phyloP scores from a whole-genome alignment of 2,329 filamentous ascomycete species.

The Pezicula neosporulosa region DNA sequence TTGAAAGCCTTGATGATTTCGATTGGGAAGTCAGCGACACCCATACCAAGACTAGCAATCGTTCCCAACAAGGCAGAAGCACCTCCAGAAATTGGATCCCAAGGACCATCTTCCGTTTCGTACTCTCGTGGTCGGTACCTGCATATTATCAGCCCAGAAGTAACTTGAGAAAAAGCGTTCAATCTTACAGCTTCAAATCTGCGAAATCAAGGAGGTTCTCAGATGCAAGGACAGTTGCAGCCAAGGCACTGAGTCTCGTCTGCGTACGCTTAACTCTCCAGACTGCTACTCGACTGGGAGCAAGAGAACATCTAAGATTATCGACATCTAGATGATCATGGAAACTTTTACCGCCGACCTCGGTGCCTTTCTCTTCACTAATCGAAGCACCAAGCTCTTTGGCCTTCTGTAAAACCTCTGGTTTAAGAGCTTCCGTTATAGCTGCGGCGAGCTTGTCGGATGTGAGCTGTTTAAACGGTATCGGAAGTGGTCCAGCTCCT shows the following conservation, averaged over 20 bases:
- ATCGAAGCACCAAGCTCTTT: constrained; percentile 54
- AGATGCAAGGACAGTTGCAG: constrained; percentile 65
- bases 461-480: constrained; percentile 66
- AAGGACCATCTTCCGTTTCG: constrained; percentile 73
- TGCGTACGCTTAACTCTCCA: constrained; percentile 72
- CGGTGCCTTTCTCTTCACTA: constrained; percentile 59
- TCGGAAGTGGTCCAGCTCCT: constrained; percentile 67
- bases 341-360: constrained; percentile 64
- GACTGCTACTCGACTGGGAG: constrained; percentile 64
- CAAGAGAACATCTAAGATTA: constrained; percentile 65
- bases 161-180: not conserved
- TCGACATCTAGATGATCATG: constrained; percentile 67
- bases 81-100: constrained; percentile 75
- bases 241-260: constrained; percentile 67
- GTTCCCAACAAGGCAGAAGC: constrained; percentile 78
- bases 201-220: constrained; percentile 62
- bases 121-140: constrained; percentile 62
- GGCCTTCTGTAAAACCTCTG: constrained; percentile 54
- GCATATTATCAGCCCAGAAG: constrained; percentile 3
- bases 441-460: constrained; percentile 62
- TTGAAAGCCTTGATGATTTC: constrained; percentile 46
- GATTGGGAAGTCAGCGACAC: constrained; percentile 69
- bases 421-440: constrained; percentile 56
- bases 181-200: constrained; percentile 68
- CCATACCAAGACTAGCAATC: constrained; percentile 77